Evolutionary conservation across 305 asterid genomes (phyloP), one percentile per base, ranked within the genome.

Genomic region (Fraxinus dipetala): DNA sequence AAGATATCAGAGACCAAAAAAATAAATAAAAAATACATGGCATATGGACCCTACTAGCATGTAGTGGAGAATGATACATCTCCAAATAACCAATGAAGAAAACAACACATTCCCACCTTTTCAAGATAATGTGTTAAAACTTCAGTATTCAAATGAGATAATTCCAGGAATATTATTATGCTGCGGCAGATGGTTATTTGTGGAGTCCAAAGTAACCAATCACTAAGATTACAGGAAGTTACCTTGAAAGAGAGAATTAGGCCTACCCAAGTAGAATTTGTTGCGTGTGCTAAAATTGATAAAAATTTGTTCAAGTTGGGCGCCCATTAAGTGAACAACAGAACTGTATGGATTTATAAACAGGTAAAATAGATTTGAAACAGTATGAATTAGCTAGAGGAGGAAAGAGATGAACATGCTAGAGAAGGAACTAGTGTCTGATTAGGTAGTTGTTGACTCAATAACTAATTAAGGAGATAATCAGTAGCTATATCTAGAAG

Each of bases 21-120:
- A 36, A 6, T 26, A 61, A 72, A n/a, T n/a, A n/a, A 26, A 80
- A 82, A 65, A 26, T 61, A 51, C 75, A 80, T 48, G 80, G 32
- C 38, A 31, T 72, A 77, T 65, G 72, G 45, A 76, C 72, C 75
- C 75, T 81, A 83, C 84, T 73, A 82, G 43, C 81, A 79, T 70
- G 83, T 79, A 81, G 87, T 83, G 90, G 89, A 80, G 69, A 84
- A 77, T 81, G 83, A 80, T 70, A 63, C 32, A 80, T 72, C 82
- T 84, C 79, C 89, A 83, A 79, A 77, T 74, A 65, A 85, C 79
- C 26, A 43, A 75, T 61, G 20, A 81, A 79, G 48, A 72, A 30
- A 70, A 76, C 36, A 79, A 36, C 70, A 83, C 61, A 63, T 45
- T 73, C 80, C 83, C 85, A 85, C 70, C 73, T 26, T 51, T 74